Base-by-base conservation (phyloP, 2,329 filamentous ascomycete genomes). In the Verticillium albo-atrum region DNA sequence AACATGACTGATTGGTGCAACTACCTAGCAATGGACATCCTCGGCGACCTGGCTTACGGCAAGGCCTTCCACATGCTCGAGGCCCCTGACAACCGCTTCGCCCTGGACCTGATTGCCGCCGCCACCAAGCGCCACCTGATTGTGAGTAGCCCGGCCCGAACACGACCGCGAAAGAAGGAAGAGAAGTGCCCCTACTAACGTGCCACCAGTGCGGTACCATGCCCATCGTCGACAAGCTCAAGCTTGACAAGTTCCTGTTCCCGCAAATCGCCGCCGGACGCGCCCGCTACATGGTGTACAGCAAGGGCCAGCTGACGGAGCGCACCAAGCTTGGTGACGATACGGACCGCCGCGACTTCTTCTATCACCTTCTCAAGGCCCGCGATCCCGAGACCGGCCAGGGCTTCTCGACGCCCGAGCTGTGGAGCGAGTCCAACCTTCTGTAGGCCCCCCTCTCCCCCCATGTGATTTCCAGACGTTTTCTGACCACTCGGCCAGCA, bases 281-380 rank as follows among this genome's bases (percentile, higher is more conserved):
- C 3, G 87, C 84, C 69, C 81, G 83, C 61, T 91, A 91, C 70
- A 89, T 91, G 82, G 80, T 82, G 56, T 90, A 90, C 74, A 89
- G 86, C 71, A 86, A 87, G 55, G 77, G 79, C 2, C 88, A 90
- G 72, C 80, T 89, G 47, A 81, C 81, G 15, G 84, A 90, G 67
- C 82, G 88, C 26, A 89, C 87, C 55, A 84, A 86, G 62, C 75
- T 88, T 27, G 87, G 87, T 28, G 85, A 86, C 64, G 85, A 83
- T 64, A 86, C 82, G 54, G 86, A 85, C 66, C 87, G 88, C 34
- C 85, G 87, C 59, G 89, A 91, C 69, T 91, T 91, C 76, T 91
- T 91, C 75, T 87, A 90, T 73, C 87, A 91, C 71, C 80, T 92
- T 12, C 81, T 91, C 61, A 87, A 87, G 68, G 88, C 89, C 7